Evolutionary conservation across 768 basidiomycete genomes (phyloP), one percentile per base, ranked within the genome.

Genomic region (Favolaschia claudopus): DNA sequence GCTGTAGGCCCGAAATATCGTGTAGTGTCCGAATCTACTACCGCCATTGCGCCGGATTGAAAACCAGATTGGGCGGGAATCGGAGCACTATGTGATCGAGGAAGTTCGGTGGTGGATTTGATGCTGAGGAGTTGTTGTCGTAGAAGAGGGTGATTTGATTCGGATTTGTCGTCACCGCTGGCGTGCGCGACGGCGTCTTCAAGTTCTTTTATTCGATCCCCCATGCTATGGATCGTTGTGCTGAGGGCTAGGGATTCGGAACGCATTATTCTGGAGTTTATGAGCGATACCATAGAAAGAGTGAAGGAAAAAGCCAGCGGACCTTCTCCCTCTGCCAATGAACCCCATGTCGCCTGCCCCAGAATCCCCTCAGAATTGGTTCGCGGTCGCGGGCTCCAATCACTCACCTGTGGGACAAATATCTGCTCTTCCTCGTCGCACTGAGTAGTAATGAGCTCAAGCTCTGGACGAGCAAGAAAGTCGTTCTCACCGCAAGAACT

Each of bases 1-100:
- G 63, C 63, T 10, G 49, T 49, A 14, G 34, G 53, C 14, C 63
- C 63, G 10, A 57, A 49, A 24, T 64, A 60, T n/a, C 50, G 42
- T 6, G 45, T 22, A 2, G 42, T 50, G 1, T 55, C 58, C 5
- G 50, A 43, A 9, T 28, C 40, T 7, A 33, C 31, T 3, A 57
- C 33, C 1, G 48, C 29, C 33, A 57, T 19, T 1, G 58, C 51
- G 17, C 58, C 58, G 8, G 42, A 52, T 5, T n/a, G 28, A 20
- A 51, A 34, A 7, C 24, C 37, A 5, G 28, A 13, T 17, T 54
- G 57, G 0, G 25, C 29, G 0, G 43, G 34, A 22, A n/a, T 45
- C 2, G 42, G 13, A 5, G 32, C 29, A n/a, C 10, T 15, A 15
- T 29, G 25, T 2, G 44, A 44, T 2, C 27, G 17, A 1, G 60